Base-by-base conservation (phyloP, 306 rosid genomes). In the Comarum palustre region DNA sequence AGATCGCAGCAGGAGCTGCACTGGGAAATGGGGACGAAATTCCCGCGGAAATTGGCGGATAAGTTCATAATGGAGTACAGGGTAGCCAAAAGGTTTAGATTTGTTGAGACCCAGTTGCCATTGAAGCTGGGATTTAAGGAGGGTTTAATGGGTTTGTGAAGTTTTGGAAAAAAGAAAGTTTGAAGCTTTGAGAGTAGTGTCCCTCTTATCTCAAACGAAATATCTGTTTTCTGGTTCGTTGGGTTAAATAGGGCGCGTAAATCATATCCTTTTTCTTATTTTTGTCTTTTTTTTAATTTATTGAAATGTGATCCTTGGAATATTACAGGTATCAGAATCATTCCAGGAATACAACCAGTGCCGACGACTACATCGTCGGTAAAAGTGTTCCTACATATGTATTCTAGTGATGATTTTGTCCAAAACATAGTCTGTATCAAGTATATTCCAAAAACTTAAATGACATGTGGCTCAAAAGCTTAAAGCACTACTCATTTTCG, bases 1-100 rank as follows among this genome's bases (percentile, higher is more conserved):
- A 87, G 77, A 81, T 86, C 76, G 27, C 79, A 84, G 84, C 96
- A 89, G 75, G 86, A 88, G 77, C 87, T 80, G 75, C 89, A 88
- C 52, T 72, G 89, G 32, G 86, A 87, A 14, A 81, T 61, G 68
- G 92, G 86, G 66, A 86, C 51, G 69, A 76, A 66, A 68, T 80
- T 89, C 77, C 89, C 81, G 54, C 90, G 86, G 72, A 89, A 78
- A 80, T 87, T 76, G 39, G 84, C 87, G 5, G 88, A 54, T 68
- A 85, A 75, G 80, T 75, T 85, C 98, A 93, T 93, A 22, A 17
- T 62, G 43, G 43, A 62, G n/a, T 81, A 48, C 19, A 1, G 48
- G 20, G 38, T 19, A 6, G 70, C 34, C 39, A 3, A 72, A 74
- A 60, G 76, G 20, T 46, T 64, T 84, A 92, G 60, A 52, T 55